Conservation (phyloP, 2,329 filamentous ascomycete species). For the Colletotrichum shisoi region DNA sequence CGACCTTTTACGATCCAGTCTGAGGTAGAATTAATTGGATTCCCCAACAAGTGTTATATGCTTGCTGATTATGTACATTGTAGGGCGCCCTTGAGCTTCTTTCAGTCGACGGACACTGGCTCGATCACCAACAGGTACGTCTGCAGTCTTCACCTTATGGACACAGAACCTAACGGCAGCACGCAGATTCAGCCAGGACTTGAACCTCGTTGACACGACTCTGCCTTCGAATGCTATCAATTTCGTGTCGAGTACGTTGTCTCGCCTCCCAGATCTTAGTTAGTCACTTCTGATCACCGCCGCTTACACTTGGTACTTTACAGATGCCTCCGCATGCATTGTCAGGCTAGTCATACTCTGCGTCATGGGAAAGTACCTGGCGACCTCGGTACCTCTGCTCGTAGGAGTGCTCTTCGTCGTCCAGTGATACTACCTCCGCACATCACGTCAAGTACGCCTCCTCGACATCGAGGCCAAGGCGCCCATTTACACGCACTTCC, state of each 20-base stretch:
- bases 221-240: conserved; percentile 11
- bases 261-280: no score
- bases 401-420: conserved; percentile 54
- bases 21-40: background rate
- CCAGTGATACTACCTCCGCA: conserved; percentile 63
- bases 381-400: conserved; percentile 53
- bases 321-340: conserved; percentile 40
- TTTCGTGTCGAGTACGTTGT: conserved; percentile 1
- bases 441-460: conserved; percentile 62
- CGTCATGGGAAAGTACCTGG: conserved; percentile 39
- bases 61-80: no score
- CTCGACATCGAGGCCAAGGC: conserved; percentile 61
- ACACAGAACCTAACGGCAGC: background rate
- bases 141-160: background rate
- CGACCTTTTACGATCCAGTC: conserved; percentile 11
- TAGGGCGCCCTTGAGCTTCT: conserved; percentile 19
- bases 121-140: conserved; percentile 9
- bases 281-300: background rate
- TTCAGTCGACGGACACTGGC: conserved; percentile 16
- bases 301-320: background rate
- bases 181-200: conserved; percentile 14
- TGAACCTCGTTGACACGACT: conserved; percentile 11
- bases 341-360: conserved; percentile 55
- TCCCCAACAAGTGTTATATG: no score
- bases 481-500: conserved; percentile 60